These are phyloP conservation scores for Ogataea dorogensis DNA, from an alignment of 805 yeast genomes.

Conservation along the genomic window DNA sequence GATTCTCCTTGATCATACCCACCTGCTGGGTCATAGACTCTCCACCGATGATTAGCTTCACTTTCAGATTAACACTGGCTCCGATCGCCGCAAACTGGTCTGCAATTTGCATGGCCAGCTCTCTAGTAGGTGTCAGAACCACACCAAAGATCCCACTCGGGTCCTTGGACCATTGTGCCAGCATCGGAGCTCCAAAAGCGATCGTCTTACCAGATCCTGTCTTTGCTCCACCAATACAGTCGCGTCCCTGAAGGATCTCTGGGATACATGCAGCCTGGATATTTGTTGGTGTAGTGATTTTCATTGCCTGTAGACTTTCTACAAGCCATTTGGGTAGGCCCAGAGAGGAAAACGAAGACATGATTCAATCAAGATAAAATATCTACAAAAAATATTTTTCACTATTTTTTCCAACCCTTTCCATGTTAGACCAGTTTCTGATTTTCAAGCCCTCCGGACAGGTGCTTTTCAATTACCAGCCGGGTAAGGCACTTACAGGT, in stretches of 20 bases:
- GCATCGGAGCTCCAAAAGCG: conserved; percentile 97
- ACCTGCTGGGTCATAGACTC: conserved; percentile 91
- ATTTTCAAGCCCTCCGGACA: conserved; percentile 53
- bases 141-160: conserved; percentile 92
- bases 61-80: conserved; percentile 78
- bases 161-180: conserved; percentile 91
- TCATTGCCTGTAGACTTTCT: conserved; percentile 80
- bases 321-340: conserved; percentile 87
- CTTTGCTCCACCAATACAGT: conserved; percentile 97
- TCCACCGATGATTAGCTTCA: conserved; percentile 90
- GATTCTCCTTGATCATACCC: conserved; percentile 71
- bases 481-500: conserved; percentile 37
- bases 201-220: conserved; percentile 98
- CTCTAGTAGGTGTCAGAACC: conserved; percentile 88
- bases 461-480: conserved; percentile 47
- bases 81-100: conserved; percentile 96
- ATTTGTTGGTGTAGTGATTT: conserved; percentile 76
- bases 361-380: too few species aligned
- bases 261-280: conserved; percentile 92
- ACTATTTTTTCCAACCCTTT: background rate
- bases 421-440: conserved; percentile 48
- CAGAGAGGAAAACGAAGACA: conserved; percentile 36
- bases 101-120: conserved; percentile 92
- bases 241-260: conserved; percentile 73
- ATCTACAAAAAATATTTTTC: conserved; percentile 1